Conservation (phyloP, 257 asterid species). For the Primulina huaijiensis region DNA sequence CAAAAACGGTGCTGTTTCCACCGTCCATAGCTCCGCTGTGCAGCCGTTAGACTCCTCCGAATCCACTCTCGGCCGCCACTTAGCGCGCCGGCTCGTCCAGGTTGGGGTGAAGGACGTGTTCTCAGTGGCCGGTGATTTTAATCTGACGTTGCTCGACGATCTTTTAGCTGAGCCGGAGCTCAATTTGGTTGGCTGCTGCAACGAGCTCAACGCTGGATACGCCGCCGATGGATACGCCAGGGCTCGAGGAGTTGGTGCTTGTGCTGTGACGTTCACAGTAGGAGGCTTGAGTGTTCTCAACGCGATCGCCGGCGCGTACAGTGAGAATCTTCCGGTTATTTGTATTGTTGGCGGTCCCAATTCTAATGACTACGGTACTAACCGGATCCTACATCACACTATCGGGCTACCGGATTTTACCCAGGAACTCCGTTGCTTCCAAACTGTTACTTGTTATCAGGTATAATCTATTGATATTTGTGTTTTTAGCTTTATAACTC, state of each 20-base stretch:
- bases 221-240: conserved; percentile 88
- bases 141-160: conserved; percentile 67
- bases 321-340: conserved; percentile 79
- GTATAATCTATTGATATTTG: conserved; percentile 20
- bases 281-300: conserved; percentile 78
- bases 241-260: conserved; percentile 86
- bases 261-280: conserved; percentile 78
- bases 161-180: conserved; percentile 80
- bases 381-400: conserved; percentile 71
- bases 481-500: background rate
- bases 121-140: conserved; percentile 80
- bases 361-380: conserved; percentile 75
- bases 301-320: conserved; percentile 86
- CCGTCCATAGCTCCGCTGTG: conserved; percentile 30
- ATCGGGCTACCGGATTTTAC: conserved; percentile 77
- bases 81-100: conserved; percentile 86
- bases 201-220: conserved; percentile 86
- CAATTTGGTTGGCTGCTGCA: conserved; percentile 72
- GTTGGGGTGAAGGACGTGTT: conserved; percentile 61
- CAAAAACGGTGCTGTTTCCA: conserved; percentile 29
- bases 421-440: conserved; percentile 89
- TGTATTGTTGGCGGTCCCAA: conserved; percentile 88
- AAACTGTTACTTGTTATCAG: conserved; percentile 80
- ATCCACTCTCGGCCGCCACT: conserved; percentile 76
- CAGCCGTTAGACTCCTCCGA: conserved; percentile 44